These are phyloP conservation scores for Pichiaceae sp. DNA, from an alignment of 1,139 yeast species.

Conservation along the genomic window DNA sequence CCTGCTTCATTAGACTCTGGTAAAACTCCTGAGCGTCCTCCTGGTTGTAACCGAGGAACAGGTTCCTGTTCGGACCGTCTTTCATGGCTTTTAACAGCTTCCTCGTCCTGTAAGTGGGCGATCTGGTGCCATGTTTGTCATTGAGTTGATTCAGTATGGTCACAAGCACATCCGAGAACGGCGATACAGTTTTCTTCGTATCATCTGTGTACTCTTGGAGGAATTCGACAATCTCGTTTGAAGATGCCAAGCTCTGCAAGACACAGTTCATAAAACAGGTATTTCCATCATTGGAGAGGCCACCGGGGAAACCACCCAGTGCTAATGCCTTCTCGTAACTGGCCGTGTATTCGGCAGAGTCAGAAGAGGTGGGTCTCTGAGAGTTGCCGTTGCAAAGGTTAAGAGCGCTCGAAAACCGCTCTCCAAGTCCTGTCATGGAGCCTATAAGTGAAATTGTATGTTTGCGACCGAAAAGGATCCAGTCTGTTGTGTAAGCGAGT, in stretches of 20 bases:
- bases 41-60: slow-evolving; percentile 77
- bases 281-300: slow-evolving; percentile 81
- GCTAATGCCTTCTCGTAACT: slow-evolving; percentile 28
- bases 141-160: slow-evolving; percentile 46
- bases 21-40: slow-evolving; percentile 95
- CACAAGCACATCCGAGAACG: slow-evolving; percentile 47
- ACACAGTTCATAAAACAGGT: slow-evolving; percentile 93
- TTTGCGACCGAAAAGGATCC: slow-evolving; percentile 3
- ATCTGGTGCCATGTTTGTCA: slow-evolving; percentile 43
- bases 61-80: slow-evolving; percentile 68
- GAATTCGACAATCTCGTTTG: slow-evolving; percentile 51
- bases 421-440: slow-evolving; percentile 16
- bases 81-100: slow-evolving; percentile 63
- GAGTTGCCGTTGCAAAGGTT: slow-evolving; percentile 6
- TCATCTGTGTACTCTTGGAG: slow-evolving; percentile 35
- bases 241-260: slow-evolving; percentile 73
- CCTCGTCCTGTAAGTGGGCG: slow-evolving; percentile 59
- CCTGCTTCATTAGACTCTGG: slow-evolving; percentile 64
- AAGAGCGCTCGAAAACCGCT: slow-evolving; percentile 15
- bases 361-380: slow-evolving; percentile 4
- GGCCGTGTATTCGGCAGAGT: slow-evolving; percentile 7
- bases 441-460: neutral
- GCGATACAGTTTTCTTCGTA: slow-evolving; percentile 21
- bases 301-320: slow-evolving; percentile 73
- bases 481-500: slow-evolving; percentile 9